These are phyloP conservation scores for Kurtzmaniella quercitrusa DNA, from an alignment of 1,139 yeast genomes.

Conservation along the genomic window DNA sequence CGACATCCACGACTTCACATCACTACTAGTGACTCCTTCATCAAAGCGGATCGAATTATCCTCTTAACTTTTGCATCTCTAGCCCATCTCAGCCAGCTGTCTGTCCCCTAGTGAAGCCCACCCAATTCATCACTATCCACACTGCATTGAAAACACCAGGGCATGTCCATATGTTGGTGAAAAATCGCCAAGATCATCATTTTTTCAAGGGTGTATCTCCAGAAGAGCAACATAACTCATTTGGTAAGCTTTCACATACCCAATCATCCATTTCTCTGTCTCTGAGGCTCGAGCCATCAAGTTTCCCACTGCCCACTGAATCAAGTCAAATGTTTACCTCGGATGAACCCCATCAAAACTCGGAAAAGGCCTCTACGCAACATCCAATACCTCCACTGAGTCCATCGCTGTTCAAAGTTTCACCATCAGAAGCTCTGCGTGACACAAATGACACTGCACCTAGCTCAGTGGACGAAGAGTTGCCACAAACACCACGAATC, in stretches of 20 bases:
- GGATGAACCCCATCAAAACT: no score
- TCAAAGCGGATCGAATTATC: no score
- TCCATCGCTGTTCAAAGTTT: slow-evolving; percentile 29
- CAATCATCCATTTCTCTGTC: background rate
- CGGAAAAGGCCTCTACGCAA: no score
- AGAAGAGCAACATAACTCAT: background rate
- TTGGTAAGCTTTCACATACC: background rate
- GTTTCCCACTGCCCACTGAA: background rate
- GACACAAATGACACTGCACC: slow-evolving; percentile 34
- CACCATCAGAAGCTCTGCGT: slow-evolving; percentile 21
- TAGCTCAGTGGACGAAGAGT: slow-evolving; percentile 21
- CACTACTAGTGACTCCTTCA: no score
- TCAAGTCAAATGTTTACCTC: background rate
- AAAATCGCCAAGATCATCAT: background rate
- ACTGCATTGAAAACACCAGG: background rate
- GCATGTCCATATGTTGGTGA: background rate
- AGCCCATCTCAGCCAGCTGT: no score
- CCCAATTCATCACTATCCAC: background rate
- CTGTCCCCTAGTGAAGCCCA: no score
- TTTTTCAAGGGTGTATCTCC: background rate
- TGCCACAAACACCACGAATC: slow-evolving; percentile 10
- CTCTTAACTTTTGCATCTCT: no score
- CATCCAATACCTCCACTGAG: no score
- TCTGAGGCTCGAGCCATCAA: background rate
- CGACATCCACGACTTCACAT: no score